Conservation (phyloP, 805 yeast species). For the Myxozyma geophila region DNA sequence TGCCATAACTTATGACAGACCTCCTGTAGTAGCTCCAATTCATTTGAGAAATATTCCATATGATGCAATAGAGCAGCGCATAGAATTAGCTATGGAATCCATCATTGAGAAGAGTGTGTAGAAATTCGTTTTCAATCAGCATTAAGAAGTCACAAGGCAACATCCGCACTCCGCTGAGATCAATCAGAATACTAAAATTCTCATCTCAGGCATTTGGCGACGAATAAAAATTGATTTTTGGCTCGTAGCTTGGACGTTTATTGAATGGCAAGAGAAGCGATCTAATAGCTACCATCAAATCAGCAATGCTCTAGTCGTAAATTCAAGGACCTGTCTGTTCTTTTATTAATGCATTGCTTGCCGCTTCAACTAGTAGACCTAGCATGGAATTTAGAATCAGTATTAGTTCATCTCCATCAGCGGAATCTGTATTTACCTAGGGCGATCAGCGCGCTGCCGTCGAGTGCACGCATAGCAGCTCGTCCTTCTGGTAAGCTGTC, state of each 20-base stretch:
- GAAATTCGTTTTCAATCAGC: no score
- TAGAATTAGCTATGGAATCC: no score
- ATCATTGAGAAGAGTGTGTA: no score
- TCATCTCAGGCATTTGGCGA: not conserved
- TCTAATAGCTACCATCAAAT: no score
- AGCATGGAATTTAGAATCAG: not conserved
- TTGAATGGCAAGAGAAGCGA: not conserved
- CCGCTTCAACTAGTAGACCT: not conserved
- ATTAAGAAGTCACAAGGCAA: no score
- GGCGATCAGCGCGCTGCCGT: conserved; percentile 7
- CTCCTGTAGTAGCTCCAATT: no score
- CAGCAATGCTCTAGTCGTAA: not conserved
- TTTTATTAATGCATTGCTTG: not conserved
- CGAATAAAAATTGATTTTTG: not conserved
- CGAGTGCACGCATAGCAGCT: not conserved
- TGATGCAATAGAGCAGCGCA: no score
- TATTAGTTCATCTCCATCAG: not conserved
- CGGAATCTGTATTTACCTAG: not conserved
- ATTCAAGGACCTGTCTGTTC: not conserved
- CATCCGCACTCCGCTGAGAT: no score
- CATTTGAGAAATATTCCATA: no score
- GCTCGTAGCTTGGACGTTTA: not conserved
- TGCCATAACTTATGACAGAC: no score
- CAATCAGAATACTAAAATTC: no score
- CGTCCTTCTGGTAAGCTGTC: not conserved